Percentiles rank a stretch among this genome's conserved stretches.
phyloP scores from a whole-genome alignment of 1,284 basidiomycete genomes.

The Pisolithus thermaeus region DNA sequence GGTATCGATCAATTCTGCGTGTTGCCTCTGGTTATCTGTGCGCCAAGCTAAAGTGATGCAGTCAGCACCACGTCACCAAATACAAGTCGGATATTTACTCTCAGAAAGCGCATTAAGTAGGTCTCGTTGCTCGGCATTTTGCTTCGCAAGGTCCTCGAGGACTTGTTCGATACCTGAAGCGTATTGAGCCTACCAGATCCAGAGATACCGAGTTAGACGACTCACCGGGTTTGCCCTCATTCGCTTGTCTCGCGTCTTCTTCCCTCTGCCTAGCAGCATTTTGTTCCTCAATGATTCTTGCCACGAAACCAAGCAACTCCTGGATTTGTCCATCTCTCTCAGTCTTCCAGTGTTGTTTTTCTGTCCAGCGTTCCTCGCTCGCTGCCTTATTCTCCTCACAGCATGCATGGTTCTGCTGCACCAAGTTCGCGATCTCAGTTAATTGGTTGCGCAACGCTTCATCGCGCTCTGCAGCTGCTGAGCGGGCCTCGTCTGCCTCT shows the following conservation, averaged over 20 bases:
- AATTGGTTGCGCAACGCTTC: slow-evolving; percentile 55
- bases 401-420: slow-evolving; percentile 56
- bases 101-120: slow-evolving; percentile 47
- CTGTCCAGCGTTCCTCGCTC: slow-evolving; percentile 52
- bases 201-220: slow-evolving; percentile 2
- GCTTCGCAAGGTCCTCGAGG: slow-evolving; percentile 44
- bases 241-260: slow-evolving; percentile 45
- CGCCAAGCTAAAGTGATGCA: slow-evolving; percentile 44
- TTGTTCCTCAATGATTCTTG: slow-evolving; percentile 48
- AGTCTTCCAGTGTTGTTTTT: slow-evolving; percentile 48
- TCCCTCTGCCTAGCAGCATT: slow-evolving; percentile 41
- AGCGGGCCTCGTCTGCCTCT: slow-evolving; percentile 53
- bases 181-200: slow-evolving; percentile 6
- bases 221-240: slow-evolving; percentile 47
- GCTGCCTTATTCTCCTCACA: slow-evolving; percentile 50
- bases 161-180: slow-evolving; percentile 45
- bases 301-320: slow-evolving; percentile 53
- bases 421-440: slow-evolving; percentile 59
- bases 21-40: slow-evolving; percentile 53
- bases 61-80: slow-evolving; percentile 6
- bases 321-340: slow-evolving; percentile 49
- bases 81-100: slow-evolving; percentile 31
- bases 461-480: slow-evolving; percentile 52
- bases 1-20: slow-evolving; percentile 55
- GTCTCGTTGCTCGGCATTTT: slow-evolving; percentile 49